phyloP scores from a whole-genome alignment of 2,329 filamentous ascomycete genomes.

The Aspergillus sp. region DNA sequence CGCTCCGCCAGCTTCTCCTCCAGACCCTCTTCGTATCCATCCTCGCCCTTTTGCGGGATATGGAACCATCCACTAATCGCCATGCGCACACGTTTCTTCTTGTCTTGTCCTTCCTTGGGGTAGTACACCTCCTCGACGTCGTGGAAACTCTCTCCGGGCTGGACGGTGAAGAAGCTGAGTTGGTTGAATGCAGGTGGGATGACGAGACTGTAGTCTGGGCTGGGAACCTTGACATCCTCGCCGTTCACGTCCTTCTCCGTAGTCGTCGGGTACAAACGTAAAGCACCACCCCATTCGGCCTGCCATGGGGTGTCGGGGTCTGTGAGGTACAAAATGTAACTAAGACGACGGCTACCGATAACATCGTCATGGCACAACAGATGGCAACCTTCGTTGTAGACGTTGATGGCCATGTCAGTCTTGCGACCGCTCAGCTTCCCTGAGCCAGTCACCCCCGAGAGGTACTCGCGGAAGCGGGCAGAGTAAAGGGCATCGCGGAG shows the following conservation, averaged over 20 bases:
- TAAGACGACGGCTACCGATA: constrained; percentile 91
- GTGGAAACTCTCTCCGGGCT: constrained; percentile 98
- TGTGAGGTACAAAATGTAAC: constrained; percentile 94
- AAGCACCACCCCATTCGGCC: constrained; percentile 84
- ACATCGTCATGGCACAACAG: constrained; percentile 97
- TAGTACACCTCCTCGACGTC: constrained; percentile 98
- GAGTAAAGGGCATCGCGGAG: constrained; percentile 97
- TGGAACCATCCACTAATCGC: constrained; percentile 99
- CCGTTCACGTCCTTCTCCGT: constrained; percentile 64
- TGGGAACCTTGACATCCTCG: constrained; percentile 71
- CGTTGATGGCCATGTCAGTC: constrained; percentile 98
- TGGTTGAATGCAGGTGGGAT: constrained; percentile 98
- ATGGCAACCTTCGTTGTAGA: constrained; percentile 95
- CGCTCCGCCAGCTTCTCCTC: constrained; percentile 85
- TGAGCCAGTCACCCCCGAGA: constrained; percentile 78
- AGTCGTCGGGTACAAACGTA: constrained; percentile 76
- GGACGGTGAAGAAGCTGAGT: constrained; percentile 94
- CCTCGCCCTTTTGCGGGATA: constrained; percentile 90
- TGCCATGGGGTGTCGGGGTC: constrained; percentile 90
- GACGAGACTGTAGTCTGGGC: constrained; percentile 70
- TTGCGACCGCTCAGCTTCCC: constrained; percentile 86
- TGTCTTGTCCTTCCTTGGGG: constrained; percentile 54
- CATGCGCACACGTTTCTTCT: constrained; percentile 71
- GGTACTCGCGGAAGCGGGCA: constrained; percentile 78
- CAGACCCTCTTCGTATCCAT: constrained; percentile 80